Percentiles rank a stretch among this genome's conserved stretches.
These are phyloP conservation scores for Clavispora santaluciae DNA, from an alignment of 805 yeast species.

Conservation along the genomic window DNA sequence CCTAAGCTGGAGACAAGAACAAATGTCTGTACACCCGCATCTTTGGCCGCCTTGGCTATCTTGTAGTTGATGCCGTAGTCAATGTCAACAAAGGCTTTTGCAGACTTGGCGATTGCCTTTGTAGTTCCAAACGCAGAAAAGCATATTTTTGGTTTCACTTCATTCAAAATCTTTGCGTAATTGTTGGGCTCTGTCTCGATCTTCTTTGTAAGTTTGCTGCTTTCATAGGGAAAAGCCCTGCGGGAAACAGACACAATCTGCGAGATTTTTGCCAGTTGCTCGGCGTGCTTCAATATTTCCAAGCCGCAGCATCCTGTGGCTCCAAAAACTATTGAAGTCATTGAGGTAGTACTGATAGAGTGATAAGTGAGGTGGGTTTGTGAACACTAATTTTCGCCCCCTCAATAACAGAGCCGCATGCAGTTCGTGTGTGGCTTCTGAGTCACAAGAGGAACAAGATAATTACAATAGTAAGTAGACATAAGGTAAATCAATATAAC, in stretches of 20 bases:
- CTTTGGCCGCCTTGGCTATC: conserved; percentile 70
- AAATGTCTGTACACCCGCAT: conserved; percentile 60
- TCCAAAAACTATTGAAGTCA: conserved; percentile 43
- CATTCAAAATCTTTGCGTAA: conserved; percentile 40
- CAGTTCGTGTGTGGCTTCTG: no score
- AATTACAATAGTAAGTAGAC: no score
- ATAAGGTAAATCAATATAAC: no score
- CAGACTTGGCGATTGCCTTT: conserved; percentile 48
- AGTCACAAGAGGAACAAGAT: no score
- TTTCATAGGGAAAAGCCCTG: conserved; percentile 30
- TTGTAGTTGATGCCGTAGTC: conserved; percentile 70
- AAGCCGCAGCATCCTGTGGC: conserved; percentile 78
- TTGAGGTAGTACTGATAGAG: conserved; percentile 1
- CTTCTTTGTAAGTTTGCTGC: conserved; percentile 32
- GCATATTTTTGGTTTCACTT: conserved; percentile 11
- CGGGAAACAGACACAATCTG: conserved; percentile 50
- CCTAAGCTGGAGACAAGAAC: conserved; percentile 64
- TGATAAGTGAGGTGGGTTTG: conserved; percentile 1
- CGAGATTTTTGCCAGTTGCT: conserved; percentile 28
- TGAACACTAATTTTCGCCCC: neutral
- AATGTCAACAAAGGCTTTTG: conserved; percentile 63
- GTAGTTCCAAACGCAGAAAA: conserved; percentile 16
- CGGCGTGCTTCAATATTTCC: conserved; percentile 45
- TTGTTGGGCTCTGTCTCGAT: conserved; percentile 42
- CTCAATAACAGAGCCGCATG: no score